phyloP scores from a whole-genome alignment of 768 basidiomycete species.

The Psilocybe cubensis region DNA sequence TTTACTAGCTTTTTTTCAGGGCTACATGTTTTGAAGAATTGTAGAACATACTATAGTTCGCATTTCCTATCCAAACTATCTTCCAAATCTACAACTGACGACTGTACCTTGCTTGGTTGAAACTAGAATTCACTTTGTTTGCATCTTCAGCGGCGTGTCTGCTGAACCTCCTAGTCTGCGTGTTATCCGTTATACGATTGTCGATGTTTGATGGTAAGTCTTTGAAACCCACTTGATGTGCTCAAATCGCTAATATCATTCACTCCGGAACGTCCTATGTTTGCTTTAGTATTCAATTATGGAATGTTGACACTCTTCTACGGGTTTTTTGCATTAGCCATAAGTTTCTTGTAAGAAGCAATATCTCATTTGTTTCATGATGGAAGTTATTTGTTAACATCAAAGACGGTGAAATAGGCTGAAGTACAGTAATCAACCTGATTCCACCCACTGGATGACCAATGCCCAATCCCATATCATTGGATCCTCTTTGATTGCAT shows the following conservation, averaged over 20 bases:
- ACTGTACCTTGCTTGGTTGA: too few species aligned
- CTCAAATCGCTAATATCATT: too few species aligned
- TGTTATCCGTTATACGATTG: slow-evolving; percentile 6
- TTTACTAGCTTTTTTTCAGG: too few species aligned
- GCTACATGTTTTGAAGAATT: too few species aligned
- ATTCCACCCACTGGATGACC: slow-evolving; percentile 12
- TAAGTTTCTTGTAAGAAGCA: slow-evolving; percentile 4
- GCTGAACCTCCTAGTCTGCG: slow-evolving; percentile 1
- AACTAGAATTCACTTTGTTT: slow-evolving; percentile 8
- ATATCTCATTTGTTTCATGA: not conserved
- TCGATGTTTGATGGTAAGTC: slow-evolving; percentile 7
- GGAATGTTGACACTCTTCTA: slow-evolving; percentile 4
- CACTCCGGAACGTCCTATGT: not conserved
- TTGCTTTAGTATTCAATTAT: slow-evolving; percentile 3
- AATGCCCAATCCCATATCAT: slow-evolving; percentile 11
- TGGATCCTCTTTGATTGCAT: slow-evolving; percentile 7
- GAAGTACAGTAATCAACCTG: slow-evolving; percentile 8
- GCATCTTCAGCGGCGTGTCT: slow-evolving; percentile 5
- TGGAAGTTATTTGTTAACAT: too few species aligned
- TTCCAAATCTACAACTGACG: too few species aligned
- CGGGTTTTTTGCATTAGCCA: slow-evolving; percentile 2
- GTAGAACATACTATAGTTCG: too few species aligned
- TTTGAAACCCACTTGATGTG: not conserved
- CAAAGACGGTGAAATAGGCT: not conserved
- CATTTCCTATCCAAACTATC: too few species aligned